These are phyloP conservation scores for Trichosporon coremiiforme DNA, from an alignment of 1,284 basidiomycete genomes.

Conservation along the genomic window DNA sequence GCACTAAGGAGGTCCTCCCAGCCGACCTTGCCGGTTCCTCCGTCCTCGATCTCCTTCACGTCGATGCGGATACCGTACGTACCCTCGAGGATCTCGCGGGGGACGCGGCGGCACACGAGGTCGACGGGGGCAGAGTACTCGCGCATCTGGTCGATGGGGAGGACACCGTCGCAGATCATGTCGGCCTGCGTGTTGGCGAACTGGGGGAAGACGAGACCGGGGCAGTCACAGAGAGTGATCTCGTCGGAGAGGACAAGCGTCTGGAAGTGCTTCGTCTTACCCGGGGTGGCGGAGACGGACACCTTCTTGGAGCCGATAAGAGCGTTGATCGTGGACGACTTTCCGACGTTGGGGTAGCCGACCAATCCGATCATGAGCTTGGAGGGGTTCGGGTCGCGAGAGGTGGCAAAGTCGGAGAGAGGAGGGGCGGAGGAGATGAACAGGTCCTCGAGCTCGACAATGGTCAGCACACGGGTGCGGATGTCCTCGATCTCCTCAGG, in stretches of 20 bases:
- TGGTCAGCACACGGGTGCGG: slow-evolving; percentile 78
- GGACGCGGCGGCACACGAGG: slow-evolving; percentile 78
- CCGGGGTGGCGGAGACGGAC: slow-evolving; percentile 93
- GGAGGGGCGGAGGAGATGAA: slow-evolving; percentile 78
- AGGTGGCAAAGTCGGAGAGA: slow-evolving; percentile 68
- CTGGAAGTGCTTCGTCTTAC: slow-evolving; percentile 99
- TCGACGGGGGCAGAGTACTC: slow-evolving; percentile 88
- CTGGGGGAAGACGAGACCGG: slow-evolving; percentile 97
- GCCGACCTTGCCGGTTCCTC: slow-evolving; percentile 74
- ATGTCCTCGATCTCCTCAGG: slow-evolving; percentile 60
- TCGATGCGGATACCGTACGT: slow-evolving; percentile 85
- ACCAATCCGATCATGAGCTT: slow-evolving; percentile 72
- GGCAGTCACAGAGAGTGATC: slow-evolving; percentile 96
- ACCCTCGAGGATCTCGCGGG: slow-evolving; percentile 81
- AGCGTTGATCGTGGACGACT: slow-evolving; percentile 65
- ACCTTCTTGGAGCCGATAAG: slow-evolving; percentile 79
- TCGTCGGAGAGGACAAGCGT: slow-evolving; percentile 88
- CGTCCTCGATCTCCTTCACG: slow-evolving; percentile 72
- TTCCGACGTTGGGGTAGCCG: slow-evolving; percentile 66
- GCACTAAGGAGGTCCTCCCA: slow-evolving; percentile 83
- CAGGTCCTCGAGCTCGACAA: slow-evolving; percentile 85
- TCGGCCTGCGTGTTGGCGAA: slow-evolving; percentile 95
- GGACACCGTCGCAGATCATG: slow-evolving; percentile 91
- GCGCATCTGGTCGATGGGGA: slow-evolving; percentile 97
- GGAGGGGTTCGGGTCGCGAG: slow-evolving; percentile 63